Conservation (phyloP, 108 stramenopile genomes). For the Pseudonitzschia delicatissima region DNA sequence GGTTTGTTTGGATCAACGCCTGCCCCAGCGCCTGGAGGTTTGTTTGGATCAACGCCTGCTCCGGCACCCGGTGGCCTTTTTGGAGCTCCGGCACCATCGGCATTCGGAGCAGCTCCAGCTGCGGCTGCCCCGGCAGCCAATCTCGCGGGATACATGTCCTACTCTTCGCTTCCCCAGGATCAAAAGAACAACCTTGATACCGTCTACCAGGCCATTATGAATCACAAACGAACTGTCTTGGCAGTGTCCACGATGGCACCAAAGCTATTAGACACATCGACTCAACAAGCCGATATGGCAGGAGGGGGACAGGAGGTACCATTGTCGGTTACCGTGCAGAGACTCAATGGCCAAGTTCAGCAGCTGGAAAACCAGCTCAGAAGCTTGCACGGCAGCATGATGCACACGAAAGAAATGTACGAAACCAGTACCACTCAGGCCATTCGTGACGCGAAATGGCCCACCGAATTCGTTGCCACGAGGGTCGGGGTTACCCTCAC, state of each 20-base stretch:
- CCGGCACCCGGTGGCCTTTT: slow-evolving; percentile 28
- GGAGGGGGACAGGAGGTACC: slow-evolving; percentile 26
- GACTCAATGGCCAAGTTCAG: slow-evolving; percentile 4
- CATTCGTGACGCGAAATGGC: slow-evolving; percentile 61
- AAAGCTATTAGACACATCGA: slow-evolving; percentile 39
- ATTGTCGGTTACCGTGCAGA: slow-evolving; percentile 15
- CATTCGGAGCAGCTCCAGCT: slow-evolving; percentile 42
- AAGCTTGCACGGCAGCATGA: slow-evolving; percentile 15
- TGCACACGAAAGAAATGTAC: slow-evolving; percentile 15
- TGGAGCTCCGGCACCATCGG: slow-evolving; percentile 4
- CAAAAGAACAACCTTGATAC: slow-evolving; percentile 68
- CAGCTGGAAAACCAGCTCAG: slow-evolving; percentile 24
- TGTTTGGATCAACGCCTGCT: slow-evolving; percentile 45
- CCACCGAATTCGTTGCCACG: slow-evolving; percentile 65
- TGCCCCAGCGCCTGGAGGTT: slow-evolving; percentile 27
- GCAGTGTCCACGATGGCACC: slow-evolving; percentile 72
- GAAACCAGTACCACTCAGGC: slow-evolving; percentile 12
- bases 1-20: slow-evolving; percentile 56
- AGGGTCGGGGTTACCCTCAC: slow-evolving; percentile 47
- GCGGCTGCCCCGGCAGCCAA: slow-evolving; percentile 27
- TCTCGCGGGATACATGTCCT: slow-evolving; percentile 60
- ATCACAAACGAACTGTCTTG: slow-evolving; percentile 63
- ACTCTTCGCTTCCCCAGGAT: slow-evolving; percentile 52
- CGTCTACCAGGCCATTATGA: slow-evolving; percentile 75
- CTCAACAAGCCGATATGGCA: slow-evolving; percentile 52